phyloP scores from a whole-genome alignment of 768 basidiomycete species.

The Fomitopsis serialis region DNA sequence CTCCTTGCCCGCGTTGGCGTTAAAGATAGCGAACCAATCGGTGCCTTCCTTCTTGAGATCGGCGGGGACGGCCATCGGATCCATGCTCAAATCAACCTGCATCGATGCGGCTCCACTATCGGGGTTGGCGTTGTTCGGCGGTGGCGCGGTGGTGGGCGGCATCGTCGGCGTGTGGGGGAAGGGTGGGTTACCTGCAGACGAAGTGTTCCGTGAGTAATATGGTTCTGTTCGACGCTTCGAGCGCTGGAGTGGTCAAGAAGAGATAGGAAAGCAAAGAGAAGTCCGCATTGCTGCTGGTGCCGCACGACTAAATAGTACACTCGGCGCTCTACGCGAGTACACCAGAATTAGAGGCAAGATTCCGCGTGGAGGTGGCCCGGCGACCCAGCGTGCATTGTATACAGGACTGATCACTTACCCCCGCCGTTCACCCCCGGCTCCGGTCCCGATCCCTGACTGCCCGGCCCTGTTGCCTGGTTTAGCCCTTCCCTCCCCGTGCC shows the following conservation, averaged over 20 bases:
- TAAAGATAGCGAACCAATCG: slow-evolving; percentile 91
- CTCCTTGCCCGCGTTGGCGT: slow-evolving; percentile 32
- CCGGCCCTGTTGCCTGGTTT: not conserved
- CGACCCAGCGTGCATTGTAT: not conserved
- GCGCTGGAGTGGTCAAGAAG: too few relatives aligned
- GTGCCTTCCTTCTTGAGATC: slow-evolving; percentile 68
- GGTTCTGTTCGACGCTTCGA: not conserved
- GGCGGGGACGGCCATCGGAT: slow-evolving; percentile 39
- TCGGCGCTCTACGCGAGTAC: too few relatives aligned
- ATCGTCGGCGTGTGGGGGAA: slow-evolving; percentile 20
- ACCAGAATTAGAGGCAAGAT: too few relatives aligned
- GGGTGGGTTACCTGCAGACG: slow-evolving; percentile 11
- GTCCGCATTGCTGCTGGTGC: too few relatives aligned
- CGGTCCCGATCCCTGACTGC: not conserved
- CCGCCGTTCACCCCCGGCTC: slow-evolving; percentile 12
- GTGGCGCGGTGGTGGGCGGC: slow-evolving; percentile 6
- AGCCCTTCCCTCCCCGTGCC: not conserved
- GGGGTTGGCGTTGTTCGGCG: not conserved
- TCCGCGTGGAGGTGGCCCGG: not conserved
- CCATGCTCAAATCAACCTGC: slow-evolving; percentile 24
- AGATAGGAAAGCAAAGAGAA: too few relatives aligned
- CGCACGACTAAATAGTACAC: too few relatives aligned
- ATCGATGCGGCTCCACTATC: slow-evolving; percentile 5
- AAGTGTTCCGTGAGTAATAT: not conserved
- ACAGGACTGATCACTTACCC: not conserved